Conservation (phyloP, 495 filamentous ascomycete genomes). For the Neurospora sublineolata region DNA sequence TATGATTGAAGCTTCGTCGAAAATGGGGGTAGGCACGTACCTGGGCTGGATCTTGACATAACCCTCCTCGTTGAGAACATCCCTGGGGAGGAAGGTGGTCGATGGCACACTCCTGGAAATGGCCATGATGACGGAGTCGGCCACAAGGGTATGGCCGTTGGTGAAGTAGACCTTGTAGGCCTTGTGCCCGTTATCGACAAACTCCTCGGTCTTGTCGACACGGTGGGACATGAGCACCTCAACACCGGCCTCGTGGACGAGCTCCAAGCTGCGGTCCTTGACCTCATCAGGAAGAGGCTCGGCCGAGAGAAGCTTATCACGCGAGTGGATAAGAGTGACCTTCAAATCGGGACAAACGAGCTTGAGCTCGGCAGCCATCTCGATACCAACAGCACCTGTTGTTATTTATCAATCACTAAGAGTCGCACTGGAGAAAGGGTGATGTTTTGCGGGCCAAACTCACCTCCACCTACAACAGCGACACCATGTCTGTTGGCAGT, state of each 20-base stretch:
- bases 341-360: slow-evolving; percentile 42
- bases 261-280: slow-evolving; percentile 38
- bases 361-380: slow-evolving; percentile 61
- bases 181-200: slow-evolving; percentile 17
- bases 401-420: slow-evolving; percentile 2
- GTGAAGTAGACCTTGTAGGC: slow-evolving; percentile 38
- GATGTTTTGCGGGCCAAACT: background rate
- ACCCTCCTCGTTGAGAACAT: slow-evolving; percentile 39
- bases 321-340: slow-evolving; percentile 58
- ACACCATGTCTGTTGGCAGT: slow-evolving; percentile 36
- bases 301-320: slow-evolving; percentile 48
- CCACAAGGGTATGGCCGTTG: slow-evolving; percentile 39
- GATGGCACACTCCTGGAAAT: slow-evolving; percentile 44
- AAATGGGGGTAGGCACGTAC: slow-evolving; percentile 3
- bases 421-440: background rate
- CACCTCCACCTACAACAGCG: slow-evolving; percentile 46
- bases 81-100: slow-evolving; percentile 40
- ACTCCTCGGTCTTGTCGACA: slow-evolving; percentile 27
- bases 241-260: slow-evolving; percentile 44
- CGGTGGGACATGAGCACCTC: slow-evolving; percentile 43
- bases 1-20: background rate
- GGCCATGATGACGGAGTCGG: slow-evolving; percentile 48
- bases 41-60: slow-evolving; percentile 43
- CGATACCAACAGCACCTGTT: slow-evolving; percentile 55
- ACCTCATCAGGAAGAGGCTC: slow-evolving; percentile 58